A percentile compares a stretch with the other conserved stretches of the same genome.
Conservation (phyloP, 2,329 filamentous ascomycete genomes). For the Cryphonectria naterciae region DNA sequence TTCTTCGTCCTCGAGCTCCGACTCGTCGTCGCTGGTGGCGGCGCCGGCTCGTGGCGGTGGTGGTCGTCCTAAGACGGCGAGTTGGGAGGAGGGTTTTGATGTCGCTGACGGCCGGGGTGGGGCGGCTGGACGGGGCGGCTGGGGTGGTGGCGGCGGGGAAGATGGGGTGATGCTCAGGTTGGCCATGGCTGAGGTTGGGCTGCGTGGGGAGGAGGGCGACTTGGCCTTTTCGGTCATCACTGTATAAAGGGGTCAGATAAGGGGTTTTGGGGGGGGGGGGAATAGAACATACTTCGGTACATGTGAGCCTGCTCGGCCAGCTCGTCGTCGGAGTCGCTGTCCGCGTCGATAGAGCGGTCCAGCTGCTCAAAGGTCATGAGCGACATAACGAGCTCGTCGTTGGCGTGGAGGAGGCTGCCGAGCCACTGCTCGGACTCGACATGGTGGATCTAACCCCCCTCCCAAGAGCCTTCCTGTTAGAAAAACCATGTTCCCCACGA, state of each 20-base stretch:
- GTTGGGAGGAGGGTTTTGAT: constrained; percentile 56
- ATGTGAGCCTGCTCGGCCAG: constrained; percentile 68
- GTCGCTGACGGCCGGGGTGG: constrained; percentile 52
- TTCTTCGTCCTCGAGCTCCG: constrained; percentile 60
- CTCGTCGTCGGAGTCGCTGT: constrained; percentile 72
- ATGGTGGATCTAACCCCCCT: constrained; percentile 71
- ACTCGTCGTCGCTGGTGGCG: constrained; percentile 58
- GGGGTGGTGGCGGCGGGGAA: constrained; percentile 37
- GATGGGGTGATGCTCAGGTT: constrained; percentile 46
- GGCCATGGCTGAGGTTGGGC: constrained; percentile 48
- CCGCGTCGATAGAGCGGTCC: constrained; percentile 80
- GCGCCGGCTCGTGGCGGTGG: neutral
- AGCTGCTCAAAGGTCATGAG: constrained; percentile 95
- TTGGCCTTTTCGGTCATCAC: constrained; percentile 59
- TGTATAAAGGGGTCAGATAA: constrained; percentile 32
- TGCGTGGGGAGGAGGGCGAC: constrained; percentile 49
- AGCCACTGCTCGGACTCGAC: constrained; percentile 92
- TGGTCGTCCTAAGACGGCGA: constrained; percentile 46
- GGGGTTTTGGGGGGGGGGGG: constrained; percentile 3
- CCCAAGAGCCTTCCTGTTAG: neutral
- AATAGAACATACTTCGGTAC: constrained; percentile 57
- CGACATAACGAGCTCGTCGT: constrained; percentile 92
- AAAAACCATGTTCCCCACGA: too few species aligned
- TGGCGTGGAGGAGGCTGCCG: constrained; percentile 87
- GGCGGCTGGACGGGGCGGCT: constrained; percentile 46